phyloP scores from a whole-genome alignment of 192 early-diverging fungal species.

The Jimgerdemannia lactiflua region DNA sequence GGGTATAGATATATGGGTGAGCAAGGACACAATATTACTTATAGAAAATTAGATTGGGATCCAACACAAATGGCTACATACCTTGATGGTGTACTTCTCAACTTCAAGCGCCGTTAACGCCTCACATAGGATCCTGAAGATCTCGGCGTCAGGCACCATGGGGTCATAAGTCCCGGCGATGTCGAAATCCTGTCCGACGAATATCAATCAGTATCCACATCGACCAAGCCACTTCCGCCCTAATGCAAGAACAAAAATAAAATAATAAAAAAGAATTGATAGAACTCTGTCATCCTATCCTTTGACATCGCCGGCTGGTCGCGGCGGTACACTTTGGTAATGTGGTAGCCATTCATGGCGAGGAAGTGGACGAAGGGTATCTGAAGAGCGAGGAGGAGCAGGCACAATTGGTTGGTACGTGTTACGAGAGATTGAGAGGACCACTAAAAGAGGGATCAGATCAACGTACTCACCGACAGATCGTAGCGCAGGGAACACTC shows the following conservation, averaged over 20 bases:
- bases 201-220: not conserved
- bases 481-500: constrained; percentile 95
- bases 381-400: constrained; percentile 4
- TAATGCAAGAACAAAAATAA: not conserved
- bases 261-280: constrained; percentile 54
- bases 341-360: constrained; percentile 95
- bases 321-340: constrained; percentile 97
- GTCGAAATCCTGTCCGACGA: constrained; percentile 79
- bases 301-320: constrained; percentile 98
- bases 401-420: too few relatives aligned
- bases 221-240: not conserved
- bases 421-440: too few relatives aligned
- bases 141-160: constrained; percentile 98
- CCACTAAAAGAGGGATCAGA: not conserved
- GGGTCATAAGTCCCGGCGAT: constrained; percentile 92
- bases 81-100: constrained; percentile 90
- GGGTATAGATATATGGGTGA: too few relatives aligned
- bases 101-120: constrained; percentile 78
- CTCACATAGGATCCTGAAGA: constrained; percentile 78
- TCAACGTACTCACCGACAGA: constrained; percentile 70
- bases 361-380: constrained; percentile 90
- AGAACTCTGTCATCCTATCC: constrained; percentile 98
- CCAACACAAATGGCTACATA: constrained; percentile 3
- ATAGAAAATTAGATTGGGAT: too few relatives aligned
- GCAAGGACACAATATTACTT: too few relatives aligned